phyloP scores from a whole-genome alignment of 1,284 basidiomycete genomes.

The Lignosus rhinocerotis region DNA sequence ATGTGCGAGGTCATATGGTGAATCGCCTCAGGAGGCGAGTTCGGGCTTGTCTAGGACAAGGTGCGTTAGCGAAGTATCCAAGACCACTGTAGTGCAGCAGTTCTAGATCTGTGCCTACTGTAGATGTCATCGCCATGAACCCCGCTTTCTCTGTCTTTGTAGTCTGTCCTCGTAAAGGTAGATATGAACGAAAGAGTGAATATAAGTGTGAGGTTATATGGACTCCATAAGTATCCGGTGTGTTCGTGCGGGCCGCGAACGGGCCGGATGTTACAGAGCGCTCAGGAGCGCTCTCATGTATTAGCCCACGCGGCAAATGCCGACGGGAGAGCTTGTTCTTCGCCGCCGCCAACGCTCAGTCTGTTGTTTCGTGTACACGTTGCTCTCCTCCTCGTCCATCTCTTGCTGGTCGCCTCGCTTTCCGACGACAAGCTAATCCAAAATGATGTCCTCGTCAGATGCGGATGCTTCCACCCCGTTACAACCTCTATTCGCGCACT shows the following conservation, averaged over 20 bases:
- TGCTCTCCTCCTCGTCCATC: conserved; percentile 2
- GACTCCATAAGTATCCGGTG: not conserved
- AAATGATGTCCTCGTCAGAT: conserved; percentile 39
- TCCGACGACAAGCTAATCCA: conserved; percentile 29
- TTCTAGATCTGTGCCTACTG: not conserved
- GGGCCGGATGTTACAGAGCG: not conserved
- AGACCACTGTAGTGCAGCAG: not conserved
- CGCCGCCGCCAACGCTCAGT: no score
- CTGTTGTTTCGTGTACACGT: not conserved
- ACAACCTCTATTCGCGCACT: conserved; percentile 52
- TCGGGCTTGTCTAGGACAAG: not conserved
- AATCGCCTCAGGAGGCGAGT: conserved; percentile 31
- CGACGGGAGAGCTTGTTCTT: not conserved
- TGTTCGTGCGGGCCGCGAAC: not conserved
- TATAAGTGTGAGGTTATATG: not conserved
- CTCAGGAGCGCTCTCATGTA: no score
- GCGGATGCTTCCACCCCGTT: conserved; percentile 46
- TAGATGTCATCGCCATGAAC: not conserved
- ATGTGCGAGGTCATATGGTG: conserved; percentile 48
- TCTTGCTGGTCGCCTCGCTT: not conserved
- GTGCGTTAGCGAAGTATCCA: not conserved
- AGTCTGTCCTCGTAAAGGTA: not conserved
- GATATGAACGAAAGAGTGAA: not conserved
- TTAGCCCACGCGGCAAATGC: conserved; percentile 11
- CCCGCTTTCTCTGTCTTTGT: not conserved